phyloP scores from a whole-genome alignment of 805 yeast species.

The Myxozyma monticola region DNA sequence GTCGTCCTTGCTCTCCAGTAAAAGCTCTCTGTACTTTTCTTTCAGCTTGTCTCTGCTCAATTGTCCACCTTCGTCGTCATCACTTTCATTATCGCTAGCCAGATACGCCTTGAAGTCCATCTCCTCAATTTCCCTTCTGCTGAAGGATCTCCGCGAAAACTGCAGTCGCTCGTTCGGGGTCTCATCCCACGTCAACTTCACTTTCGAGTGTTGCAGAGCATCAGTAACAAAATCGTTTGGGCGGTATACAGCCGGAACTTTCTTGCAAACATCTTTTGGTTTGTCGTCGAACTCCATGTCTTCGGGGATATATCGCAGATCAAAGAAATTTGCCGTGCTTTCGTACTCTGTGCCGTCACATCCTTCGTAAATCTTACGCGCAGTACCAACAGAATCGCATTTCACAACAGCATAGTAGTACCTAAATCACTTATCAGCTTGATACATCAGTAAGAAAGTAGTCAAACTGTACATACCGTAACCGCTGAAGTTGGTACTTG shows the following conservation, averaged over 20 bases:
- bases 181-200: constrained; percentile 97
- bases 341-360: constrained; percentile 97
- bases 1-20: constrained; percentile 39
- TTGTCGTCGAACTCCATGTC: constrained; percentile 83
- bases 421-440: background rate
- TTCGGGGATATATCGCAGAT: constrained; percentile 88
- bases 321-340: constrained; percentile 91
- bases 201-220: constrained; percentile 95
- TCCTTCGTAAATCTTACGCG: constrained; percentile 72
- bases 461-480: constrained; percentile 46
- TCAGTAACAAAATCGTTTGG: constrained; percentile 87
- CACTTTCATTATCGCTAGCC: constrained; percentile 70
- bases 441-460: background rate
- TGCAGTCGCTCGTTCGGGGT: constrained; percentile 87
- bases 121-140: constrained; percentile 70
- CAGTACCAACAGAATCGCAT: constrained; percentile 73
- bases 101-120: constrained; percentile 83
- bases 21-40: constrained; percentile 61
- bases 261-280: constrained; percentile 70
- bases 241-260: constrained; percentile 73
- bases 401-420: constrained; percentile 89
- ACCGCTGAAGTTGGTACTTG: constrained; percentile 86
- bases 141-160: constrained; percentile 75
- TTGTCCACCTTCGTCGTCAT: constrained; percentile 48
- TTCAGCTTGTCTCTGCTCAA: constrained; percentile 40